These are phyloP conservation scores for Globisporangium acanthophoron DNA, from an alignment of 352 stramenopile species.

Conservation along the genomic window DNA sequence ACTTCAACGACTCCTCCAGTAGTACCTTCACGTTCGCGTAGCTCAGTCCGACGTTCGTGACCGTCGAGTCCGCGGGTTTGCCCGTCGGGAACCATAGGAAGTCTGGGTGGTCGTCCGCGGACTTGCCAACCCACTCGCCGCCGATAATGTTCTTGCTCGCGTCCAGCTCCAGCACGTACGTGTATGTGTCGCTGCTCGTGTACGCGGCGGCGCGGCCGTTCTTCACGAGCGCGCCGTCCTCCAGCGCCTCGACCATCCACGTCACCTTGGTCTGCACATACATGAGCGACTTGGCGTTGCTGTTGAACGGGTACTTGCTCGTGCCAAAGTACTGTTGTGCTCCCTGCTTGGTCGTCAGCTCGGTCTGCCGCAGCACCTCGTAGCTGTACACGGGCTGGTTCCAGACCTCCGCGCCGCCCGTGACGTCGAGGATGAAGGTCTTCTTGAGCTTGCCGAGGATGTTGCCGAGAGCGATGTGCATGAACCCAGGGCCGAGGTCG, in stretches of 20 bases:
- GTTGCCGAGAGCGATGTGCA: conserved; percentile 15
- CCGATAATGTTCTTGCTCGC: conserved; percentile 11
- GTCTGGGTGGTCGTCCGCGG: conserved; percentile 11
- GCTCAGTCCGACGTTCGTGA: conserved; percentile 28
- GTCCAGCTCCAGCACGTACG: conserved; percentile 17
- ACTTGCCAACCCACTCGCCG: conserved; percentile 16
- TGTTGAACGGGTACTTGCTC: conserved; percentile 48
- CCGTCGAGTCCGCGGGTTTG: conserved; percentile 18
- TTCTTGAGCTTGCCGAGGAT: conserved; percentile 13
- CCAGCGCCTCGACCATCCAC: conserved; percentile 26
- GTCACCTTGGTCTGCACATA: conserved; percentile 37
- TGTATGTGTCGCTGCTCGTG: conserved; percentile 9
- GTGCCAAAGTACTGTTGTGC: conserved; percentile 34
- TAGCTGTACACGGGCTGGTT: conserved; percentile 58
- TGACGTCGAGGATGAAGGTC: conserved; percentile 15
- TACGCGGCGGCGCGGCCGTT: conserved; percentile 5
- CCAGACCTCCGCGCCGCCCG: conserved; percentile 29
- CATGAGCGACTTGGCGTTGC: conserved; percentile 27
- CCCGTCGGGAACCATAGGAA: conserved; percentile 15
- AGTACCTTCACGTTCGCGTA: conserved; percentile 38
- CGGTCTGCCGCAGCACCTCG: conserved; percentile 19
- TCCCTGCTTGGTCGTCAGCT: conserved; percentile 25
- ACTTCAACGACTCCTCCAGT: conserved; percentile 7
- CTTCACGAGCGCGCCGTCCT: conserved; percentile 11
- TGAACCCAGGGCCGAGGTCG: conserved; percentile 9